phyloP scores from a whole-genome alignment of 2,329 filamentous ascomycete genomes.

The Mollisia scopiformis region DNA sequence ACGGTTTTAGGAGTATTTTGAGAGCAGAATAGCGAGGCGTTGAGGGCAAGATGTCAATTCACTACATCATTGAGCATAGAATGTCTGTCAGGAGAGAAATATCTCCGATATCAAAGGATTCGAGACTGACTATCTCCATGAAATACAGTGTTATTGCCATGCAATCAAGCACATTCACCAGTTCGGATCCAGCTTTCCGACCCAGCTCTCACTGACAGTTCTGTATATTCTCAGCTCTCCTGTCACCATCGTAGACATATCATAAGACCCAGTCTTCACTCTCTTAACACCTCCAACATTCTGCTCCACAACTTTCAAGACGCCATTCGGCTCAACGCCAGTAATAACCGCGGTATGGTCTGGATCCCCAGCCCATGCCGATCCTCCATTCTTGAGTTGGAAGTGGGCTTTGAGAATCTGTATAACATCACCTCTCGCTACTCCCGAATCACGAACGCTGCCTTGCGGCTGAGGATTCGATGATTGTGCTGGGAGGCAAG shows the following conservation, averaged over 20 bases:
- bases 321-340: constrained; percentile 30
- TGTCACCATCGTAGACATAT: constrained; percentile 33
- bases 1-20: too few species aligned
- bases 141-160: neutral
- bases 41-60: too few species aligned
- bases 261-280: constrained; percentile 34
- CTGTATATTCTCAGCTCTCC: constrained; percentile 38
- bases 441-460: constrained; percentile 31
- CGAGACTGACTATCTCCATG: neutral
- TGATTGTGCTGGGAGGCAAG: constrained; percentile 28
- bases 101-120: too few species aligned
- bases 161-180: constrained; percentile 26
- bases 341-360: constrained; percentile 40
- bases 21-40: too few species aligned
- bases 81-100: too few species aligned
- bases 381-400: constrained; percentile 27
- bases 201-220: constrained; percentile 34
- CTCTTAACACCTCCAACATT: constrained; percentile 37
- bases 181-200: constrained; percentile 30
- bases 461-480: constrained; percentile 24
- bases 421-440: constrained; percentile 40
- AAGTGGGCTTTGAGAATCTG: constrained; percentile 38
- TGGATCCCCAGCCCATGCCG: constrained; percentile 35
- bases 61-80: too few species aligned
- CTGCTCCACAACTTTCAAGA: constrained; percentile 38